A percentile compares a stretch with the other conserved stretches of the same genome.
phyloP scores from a whole-genome alignment of 1,284 basidiomycete species.

The Golubevia sp. region DNA sequence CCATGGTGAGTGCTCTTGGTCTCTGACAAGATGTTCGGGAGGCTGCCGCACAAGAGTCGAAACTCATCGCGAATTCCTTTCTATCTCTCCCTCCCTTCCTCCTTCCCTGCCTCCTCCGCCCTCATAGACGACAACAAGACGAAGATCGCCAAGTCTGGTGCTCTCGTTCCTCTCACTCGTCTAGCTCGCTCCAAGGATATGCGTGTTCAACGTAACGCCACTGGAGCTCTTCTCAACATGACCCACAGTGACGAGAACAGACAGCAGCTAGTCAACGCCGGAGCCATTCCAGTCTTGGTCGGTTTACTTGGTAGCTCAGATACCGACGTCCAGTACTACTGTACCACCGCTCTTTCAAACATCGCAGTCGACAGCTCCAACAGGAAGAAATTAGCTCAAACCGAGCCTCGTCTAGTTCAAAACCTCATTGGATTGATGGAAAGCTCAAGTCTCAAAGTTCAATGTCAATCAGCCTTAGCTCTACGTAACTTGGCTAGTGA shows the following conservation, averaged over 20 bases:
- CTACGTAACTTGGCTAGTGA: constrained; percentile 96
- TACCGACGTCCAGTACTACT: constrained; percentile 99
- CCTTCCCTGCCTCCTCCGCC: constrained; percentile 1
- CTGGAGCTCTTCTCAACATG: constrained; percentile 97
- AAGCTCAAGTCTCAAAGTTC: constrained; percentile 94
- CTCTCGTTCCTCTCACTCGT: constrained; percentile 91
- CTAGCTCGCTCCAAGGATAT: constrained; percentile 98
- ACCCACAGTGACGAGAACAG: constrained; percentile 96
- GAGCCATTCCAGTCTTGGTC: constrained; percentile 96
- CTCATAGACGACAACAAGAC: constrained; percentile 96
- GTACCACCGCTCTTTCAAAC: constrained; percentile 96
- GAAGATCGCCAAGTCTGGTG: constrained; percentile 98
- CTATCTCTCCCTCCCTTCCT: background rate
- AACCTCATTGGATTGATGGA: constrained; percentile 97
- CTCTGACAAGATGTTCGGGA: background rate
- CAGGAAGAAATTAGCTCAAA: constrained; percentile 91
- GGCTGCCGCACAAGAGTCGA: background rate
- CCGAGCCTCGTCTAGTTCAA: constrained; percentile 91
- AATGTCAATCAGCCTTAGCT: constrained; percentile 96
- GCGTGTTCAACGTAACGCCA: constrained; percentile 98
- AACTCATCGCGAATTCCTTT: background rate
- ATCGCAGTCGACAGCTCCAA: constrained; percentile 76
- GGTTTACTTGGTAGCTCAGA: constrained; percentile 93
- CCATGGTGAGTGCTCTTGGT: constrained; percentile 71
- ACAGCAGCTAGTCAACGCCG: constrained; percentile 97